phyloP scores from a whole-genome alignment of 2,329 filamentous ascomycete genomes.

The Phaeosphaeriaceae sp. region DNA sequence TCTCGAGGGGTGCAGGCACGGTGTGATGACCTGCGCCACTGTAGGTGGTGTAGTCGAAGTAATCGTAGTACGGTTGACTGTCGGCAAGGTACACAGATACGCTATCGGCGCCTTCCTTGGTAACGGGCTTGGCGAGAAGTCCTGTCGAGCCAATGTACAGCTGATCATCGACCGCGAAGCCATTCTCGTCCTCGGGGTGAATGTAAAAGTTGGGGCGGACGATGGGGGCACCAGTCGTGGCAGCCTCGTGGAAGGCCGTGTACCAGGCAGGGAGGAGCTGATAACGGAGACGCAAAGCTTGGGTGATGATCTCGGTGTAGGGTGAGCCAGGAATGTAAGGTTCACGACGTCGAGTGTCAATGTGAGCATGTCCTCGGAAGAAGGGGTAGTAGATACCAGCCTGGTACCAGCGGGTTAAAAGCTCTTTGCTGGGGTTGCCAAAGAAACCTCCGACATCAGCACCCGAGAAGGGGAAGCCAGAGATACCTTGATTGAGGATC shows the following conservation, averaged over 20 bases:
- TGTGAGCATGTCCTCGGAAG: constrained; percentile 96
- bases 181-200: constrained; percentile 82
- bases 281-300: constrained; percentile 88
- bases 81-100: constrained; percentile 89
- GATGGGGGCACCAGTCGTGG: constrained; percentile 82
- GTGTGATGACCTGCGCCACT: constrained; percentile 75
- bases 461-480: constrained; percentile 91
- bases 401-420: constrained; percentile 95
- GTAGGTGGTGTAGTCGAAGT: constrained; percentile 84
- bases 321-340: constrained; percentile 88
- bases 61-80: constrained; percentile 90
- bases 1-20: constrained; percentile 80
- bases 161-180: constrained; percentile 91
- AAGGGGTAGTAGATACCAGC: constrained; percentile 97
- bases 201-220: constrained; percentile 92
- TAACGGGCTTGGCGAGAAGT: constrained; percentile 90
- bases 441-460: constrained; percentile 99
- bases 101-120: constrained; percentile 74
- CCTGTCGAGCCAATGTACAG: constrained; percentile 89
- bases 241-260: constrained; percentile 92
- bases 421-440: constrained; percentile 91
- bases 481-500: constrained; percentile 89
- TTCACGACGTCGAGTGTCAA: constrained; percentile 91
- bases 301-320: constrained; percentile 83
- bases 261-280: constrained; percentile 93